Base-by-base conservation (phyloP, 768 basidiomycete species). In the Mycena capillaripes region DNA sequence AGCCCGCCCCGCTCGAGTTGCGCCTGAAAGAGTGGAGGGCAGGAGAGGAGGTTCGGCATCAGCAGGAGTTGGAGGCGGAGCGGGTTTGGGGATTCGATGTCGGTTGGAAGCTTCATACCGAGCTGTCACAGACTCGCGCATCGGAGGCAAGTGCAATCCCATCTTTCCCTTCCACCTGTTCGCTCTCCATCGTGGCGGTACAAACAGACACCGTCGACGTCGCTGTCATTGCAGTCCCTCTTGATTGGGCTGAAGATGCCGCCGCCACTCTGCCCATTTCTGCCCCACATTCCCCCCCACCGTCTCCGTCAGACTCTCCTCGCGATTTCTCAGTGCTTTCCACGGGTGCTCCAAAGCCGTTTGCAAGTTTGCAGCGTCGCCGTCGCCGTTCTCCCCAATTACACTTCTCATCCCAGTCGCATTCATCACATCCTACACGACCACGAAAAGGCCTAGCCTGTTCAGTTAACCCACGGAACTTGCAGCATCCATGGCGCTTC, bases 81-180 rank as follows among this genome's bases (percentile, higher is more conserved):
- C 57, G 38, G 17, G 57, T 56, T 34, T 58, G 57, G 57, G 57
- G 57, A n/a, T 58, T 9, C 23, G 36, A 58, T 19, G 36, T 58
- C 25, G 58, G 58, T 2, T 60, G 58, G 58, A 60, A 44, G 58
- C 58, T 60, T 40, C 17, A 40, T 40, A 42, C 40, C 4, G 58
- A 60, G 40, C 3, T 34, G 55, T 27, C 40, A 23, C 58, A 60
- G 27, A 12, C 25, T 40, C 23, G 34, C 19, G 25, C 27, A 16
- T 16, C 27, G n/a, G 19, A 56, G 53, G 53, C 53, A 17, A 56
- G 53, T 34, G 8, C 23, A 5, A 56, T 21, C 53, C 11, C 53
- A 56, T 34, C 30, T 21, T 8, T 9, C 8, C 4, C 52, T 23
- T 27, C 52, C 16, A 17, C 27, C 25, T 27, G 27, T 53, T 30